phyloP scores from a whole-genome alignment of 345 rosid genomes.

The Ceriops tagal region DNA sequence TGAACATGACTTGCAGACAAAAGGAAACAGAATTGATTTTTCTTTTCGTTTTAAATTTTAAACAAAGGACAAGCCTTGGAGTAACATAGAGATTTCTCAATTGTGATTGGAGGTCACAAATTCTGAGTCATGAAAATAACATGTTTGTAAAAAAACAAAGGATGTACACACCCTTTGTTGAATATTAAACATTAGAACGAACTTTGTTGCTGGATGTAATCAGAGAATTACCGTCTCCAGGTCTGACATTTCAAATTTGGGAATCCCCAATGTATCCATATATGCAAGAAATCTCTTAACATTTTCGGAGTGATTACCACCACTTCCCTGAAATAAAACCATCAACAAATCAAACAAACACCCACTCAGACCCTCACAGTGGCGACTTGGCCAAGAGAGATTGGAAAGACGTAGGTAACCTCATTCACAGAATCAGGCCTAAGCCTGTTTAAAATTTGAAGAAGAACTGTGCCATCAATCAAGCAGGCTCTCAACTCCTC shows the following conservation, averaged over 20 bases:
- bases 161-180: neutral
- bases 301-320: constrained; percentile 41
- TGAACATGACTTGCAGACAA: no score
- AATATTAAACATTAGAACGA: neutral
- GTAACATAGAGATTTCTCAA: no score
- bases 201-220: neutral
- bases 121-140: no score
- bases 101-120: no score
- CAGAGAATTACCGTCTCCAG: constrained; percentile 64
- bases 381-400: neutral
- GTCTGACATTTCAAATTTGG: constrained; percentile 59
- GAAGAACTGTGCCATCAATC: constrained; percentile 41
- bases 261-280: constrained; percentile 65
- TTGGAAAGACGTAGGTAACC: constrained; percentile 31
- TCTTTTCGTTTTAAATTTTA: no score
- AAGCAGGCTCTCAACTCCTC: constrained; percentile 47
- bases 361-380: constrained; percentile 3
- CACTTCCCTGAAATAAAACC: constrained; percentile 42
- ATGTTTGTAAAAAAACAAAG: no score
- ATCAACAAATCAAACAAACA: constrained; percentile 11
- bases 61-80: no score
- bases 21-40: no score
- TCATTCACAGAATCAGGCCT: constrained; percentile 42
- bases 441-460: constrained; percentile 40
- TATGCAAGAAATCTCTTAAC: constrained; percentile 52